Evolutionary conservation across 805 yeast genomes (phyloP).

Genomic region (Yarrowia porcina): DNA sequence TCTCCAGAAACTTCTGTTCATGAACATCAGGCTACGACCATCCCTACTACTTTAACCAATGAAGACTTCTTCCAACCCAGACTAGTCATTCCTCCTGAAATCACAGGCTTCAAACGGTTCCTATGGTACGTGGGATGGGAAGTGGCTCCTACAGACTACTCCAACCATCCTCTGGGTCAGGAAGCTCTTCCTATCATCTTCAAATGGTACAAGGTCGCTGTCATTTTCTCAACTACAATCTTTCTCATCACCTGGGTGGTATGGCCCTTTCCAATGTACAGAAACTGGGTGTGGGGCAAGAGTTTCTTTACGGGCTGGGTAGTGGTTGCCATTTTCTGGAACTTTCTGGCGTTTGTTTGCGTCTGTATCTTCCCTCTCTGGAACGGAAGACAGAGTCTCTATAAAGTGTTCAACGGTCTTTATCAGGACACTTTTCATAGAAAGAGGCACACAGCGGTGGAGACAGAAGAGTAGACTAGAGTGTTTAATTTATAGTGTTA

Average conservation of each 20-base stretch:
- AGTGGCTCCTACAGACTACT: constrained; percentile 13
- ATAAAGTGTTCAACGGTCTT: constrained; percentile 1
- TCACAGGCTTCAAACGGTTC: background rate
- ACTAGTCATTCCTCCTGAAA: background rate
- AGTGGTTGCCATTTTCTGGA: constrained; percentile 67
- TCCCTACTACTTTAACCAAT: background rate
- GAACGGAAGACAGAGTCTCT: constrained; percentile 41
- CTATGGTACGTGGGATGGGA: constrained; percentile 24
- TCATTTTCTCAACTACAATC: constrained; percentile 25
- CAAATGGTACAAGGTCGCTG: constrained; percentile 26
- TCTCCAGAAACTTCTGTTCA: constrained; percentile 8
- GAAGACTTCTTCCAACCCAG: constrained; percentile 7
- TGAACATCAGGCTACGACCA: background rate
- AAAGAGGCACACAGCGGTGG: too few relatives aligned
- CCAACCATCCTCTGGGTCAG: constrained; percentile 26
- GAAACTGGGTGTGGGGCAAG: constrained; percentile 63
- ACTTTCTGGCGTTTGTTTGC: constrained; percentile 46
- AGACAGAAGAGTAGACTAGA: background rate
- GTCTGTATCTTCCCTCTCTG: constrained; percentile 45
- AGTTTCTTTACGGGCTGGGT: constrained; percentile 79
- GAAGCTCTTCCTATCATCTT: constrained; percentile 26
- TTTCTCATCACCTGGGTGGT: constrained; percentile 58
- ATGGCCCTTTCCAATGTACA: constrained; percentile 85
- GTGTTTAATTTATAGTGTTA: background rate
- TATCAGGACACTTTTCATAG: background rate